Evolutionary conservation across 2,329 filamentous ascomycete genomes (phyloP), one percentile per base, ranked within the genome.

Genomic region (Neonectria faginata): DNA sequence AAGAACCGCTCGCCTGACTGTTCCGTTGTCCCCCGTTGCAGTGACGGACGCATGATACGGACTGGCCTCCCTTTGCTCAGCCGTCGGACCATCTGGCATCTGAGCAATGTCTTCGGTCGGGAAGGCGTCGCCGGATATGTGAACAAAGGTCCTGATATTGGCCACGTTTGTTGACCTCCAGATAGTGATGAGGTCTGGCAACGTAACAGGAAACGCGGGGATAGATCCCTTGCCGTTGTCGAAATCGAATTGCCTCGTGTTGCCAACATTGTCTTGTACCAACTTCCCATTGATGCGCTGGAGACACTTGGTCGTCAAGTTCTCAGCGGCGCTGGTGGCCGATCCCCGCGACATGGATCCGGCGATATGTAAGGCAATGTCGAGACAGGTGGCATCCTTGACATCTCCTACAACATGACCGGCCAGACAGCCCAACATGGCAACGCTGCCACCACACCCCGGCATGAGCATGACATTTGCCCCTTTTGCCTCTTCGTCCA

Each of bases 141-240:
- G 51, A 18, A 54, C 51, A 31, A 54, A 54, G 36, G 20, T 25
- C 20, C 51, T 54, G 16, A 54, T 29, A n/a, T 55, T 44, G 22
- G 44, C 20, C 18, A 54, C 51, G 3, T 42, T 42, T 16, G 52
- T 55, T 22, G 52, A 29, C 10, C 18, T 55, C 52, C 52, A 44
- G n/a, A 55, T 55, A 5, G 52, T 45, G n/a, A 45, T 55, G 4
- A 55, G 25, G n/a, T 55, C 52, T 20, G 52, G 52, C 8, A 55
- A 22, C 2, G 52, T 44, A 3, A 45, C 18, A 5, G 52, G 52
- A 7, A 18, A n/a, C 4, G 20, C n/a, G 2, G 25, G 2, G 4
- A 55, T 39, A n/a, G 4, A 3, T 0, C 52, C 52, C 2, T 45
- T 18, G 0, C 52, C 52, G 8, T 55, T 39, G 7, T 55, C 4